A percentile compares a stretch with the other conserved stretches of the same genome.
Conservation (phyloP, 305 asterid genomes). For the Ajuga reptans region DNA sequence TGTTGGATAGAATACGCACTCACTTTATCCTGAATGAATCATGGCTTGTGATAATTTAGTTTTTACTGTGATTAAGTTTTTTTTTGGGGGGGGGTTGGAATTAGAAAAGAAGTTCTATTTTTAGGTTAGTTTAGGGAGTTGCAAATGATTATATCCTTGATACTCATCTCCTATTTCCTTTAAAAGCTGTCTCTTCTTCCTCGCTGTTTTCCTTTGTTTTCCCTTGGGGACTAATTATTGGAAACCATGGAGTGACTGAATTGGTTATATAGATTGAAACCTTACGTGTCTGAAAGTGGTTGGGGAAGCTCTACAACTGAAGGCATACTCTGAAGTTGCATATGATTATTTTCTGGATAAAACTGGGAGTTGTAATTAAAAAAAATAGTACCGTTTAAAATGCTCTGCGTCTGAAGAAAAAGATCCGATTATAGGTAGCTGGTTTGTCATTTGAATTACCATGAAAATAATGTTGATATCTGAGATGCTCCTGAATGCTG, state of each 20-base stretch:
- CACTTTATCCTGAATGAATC: slow-evolving; percentile 4
- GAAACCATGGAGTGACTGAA: neutral
- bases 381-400: neutral
- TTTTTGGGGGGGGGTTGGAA: neutral
- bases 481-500: neutral
- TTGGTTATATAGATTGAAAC: neutral
- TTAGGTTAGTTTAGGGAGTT: neutral
- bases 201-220: neutral
- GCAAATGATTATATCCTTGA: neutral
- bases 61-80: neutral
- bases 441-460: neutral
- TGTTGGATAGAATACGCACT: neutral
- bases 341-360: neutral
- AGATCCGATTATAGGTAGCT: neutral
- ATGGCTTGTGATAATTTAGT: neutral
- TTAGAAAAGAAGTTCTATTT: neutral
- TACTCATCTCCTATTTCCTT: neutral
- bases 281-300: neutral
- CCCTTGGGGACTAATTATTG: neutral
- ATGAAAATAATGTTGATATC: neutral
- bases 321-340: neutral
- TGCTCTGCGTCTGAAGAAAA: neutral
- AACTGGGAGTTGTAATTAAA: neutral
- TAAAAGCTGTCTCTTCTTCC: neutral
- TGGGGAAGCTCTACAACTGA: neutral